These are phyloP conservation scores for Hirschfeldia incana DNA, from an alignment of 345 rosid species.

Conservation along the genomic window DNA sequence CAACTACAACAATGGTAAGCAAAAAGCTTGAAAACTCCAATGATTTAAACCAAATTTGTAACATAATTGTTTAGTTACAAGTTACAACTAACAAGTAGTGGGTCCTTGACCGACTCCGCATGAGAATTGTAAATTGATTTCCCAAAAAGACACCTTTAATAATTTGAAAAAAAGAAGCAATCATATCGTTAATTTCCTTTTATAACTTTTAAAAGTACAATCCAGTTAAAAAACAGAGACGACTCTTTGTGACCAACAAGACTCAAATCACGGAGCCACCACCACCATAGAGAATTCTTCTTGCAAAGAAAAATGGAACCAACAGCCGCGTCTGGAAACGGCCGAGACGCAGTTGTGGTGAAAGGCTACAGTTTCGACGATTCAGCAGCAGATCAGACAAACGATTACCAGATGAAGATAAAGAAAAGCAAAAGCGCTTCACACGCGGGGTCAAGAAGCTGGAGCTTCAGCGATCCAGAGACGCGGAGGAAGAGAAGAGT, in stretches of 20 bases:
- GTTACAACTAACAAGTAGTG: not conserved
- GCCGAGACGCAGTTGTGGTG: constrained; percentile 2
- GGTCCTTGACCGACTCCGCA: constrained; percentile 24
- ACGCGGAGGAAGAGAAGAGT: constrained; percentile 91
- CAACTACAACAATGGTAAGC: constrained; percentile 4
- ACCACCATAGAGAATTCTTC: constrained; percentile 19
- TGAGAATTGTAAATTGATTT: constrained; percentile 5
- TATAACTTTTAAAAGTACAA: constrained; percentile 8
- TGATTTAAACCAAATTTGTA: not conserved
- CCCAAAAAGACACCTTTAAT: not conserved
- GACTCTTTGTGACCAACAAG: constrained; percentile 21
- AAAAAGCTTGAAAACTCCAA: constrained; percentile 1
- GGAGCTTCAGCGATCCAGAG: constrained; percentile 87
- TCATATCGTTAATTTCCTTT: constrained; percentile 9
- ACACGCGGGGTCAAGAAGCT: constrained; percentile 44
- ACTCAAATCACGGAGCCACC: constrained; percentile 3
- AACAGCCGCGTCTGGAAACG: constrained; percentile 5
- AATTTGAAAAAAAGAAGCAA: not conserved
- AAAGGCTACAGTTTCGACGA: not conserved
- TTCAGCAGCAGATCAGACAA: constrained; percentile 23
- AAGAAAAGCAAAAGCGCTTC: too few relatives aligned
- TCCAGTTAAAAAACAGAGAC: not conserved
- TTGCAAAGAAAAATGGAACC: constrained; percentile 34
- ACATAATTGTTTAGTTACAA: not conserved
- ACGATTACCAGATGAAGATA: too few relatives aligned